phyloP scores from a whole-genome alignment of 2,329 filamentous ascomycete genomes.

The Fusarium sp. region DNA sequence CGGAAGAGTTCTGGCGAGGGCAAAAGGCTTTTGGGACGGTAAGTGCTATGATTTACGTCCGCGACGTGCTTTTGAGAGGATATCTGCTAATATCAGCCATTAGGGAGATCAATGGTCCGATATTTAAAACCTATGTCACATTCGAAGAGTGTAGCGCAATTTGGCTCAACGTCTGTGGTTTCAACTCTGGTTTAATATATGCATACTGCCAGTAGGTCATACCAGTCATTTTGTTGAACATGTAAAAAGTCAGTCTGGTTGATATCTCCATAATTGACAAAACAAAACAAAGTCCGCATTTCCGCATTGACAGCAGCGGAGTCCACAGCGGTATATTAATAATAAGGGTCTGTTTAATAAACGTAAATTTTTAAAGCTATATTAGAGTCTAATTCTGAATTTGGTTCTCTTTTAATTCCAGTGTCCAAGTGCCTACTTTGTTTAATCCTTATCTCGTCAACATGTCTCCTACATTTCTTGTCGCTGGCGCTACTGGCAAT shows the following conservation, averaged over 20 bases:
- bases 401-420: rapidly evolving
- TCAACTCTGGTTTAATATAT: rapidly evolving
- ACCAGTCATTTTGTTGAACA: rapidly evolving
- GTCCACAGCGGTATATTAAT: neutral
- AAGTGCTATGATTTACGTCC: rapidly evolving
- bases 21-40: neutral
- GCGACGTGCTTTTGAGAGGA: rapidly evolving
- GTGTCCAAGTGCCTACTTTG: rapidly evolving
- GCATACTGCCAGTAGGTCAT: rapidly evolving
- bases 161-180: too few relatives aligned
- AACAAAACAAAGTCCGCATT: neutral
- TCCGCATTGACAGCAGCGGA: neutral
- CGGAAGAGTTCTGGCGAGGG: neutral
- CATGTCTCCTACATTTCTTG: neutral
- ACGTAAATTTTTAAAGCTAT: too few relatives aligned
- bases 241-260: neutral
- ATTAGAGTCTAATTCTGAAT: too few relatives aligned
- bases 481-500: neutral
- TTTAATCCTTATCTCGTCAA: rapidly evolving
- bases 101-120: neutral
- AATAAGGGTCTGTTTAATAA: neutral
- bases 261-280: neutral
- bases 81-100: rapidly evolving
- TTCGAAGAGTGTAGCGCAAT: neutral
- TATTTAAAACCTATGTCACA: rapidly evolving